Base-by-base conservation (phyloP, 129 eudicot genomes). In the Flaveria ramosissima region DNA sequence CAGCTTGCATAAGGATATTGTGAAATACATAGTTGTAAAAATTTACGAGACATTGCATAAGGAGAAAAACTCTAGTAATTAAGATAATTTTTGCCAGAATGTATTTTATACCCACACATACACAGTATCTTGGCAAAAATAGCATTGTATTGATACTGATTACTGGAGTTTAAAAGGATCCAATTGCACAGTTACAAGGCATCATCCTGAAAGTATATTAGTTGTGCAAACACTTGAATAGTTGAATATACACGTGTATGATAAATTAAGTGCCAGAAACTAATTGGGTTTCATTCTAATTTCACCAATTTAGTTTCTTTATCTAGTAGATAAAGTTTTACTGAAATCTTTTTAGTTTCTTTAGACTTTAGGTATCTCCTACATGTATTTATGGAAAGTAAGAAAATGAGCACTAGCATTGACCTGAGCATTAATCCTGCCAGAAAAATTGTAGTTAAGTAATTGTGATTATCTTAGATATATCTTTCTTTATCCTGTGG, bases 381-480 rank as follows among this genome's bases (percentile, higher is more conserved):
- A 70, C 60, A 32, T 47, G 15, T 48, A 7, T 70, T 26, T 71
- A 48, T 48, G 73, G 73, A 43, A 68, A 50, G 39, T 69, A 69
- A 21, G 73, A 69, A 69, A 69, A 69, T 69, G 73, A 46, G 73
- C 57, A 69, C 51, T 69, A 23, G 41, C 73, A 46, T 11, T 69
- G 19, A 69, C n/a, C 23, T 46, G 51, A 55, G 68, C 55, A 48
- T 32, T 51, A 48, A 36, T 39, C 14, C 14, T 72, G 1, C 7
- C 15, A 10, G 23, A 30, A 56, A 71, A 10, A 4, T 52, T 69
- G 51, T 17, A 6, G 39, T 45, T 46, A 48, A 27, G 2, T 71
- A 8, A 15, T n/a, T 65, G 26, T 26, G 43, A 53, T 52, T 16
- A 16, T 63, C 47, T 20, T 63, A 27, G 16, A 59, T 60, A 45